Percentiles rank a stretch among this genome's conserved stretches.
phyloP scores from a whole-genome alignment of 2,329 filamentous ascomycete genomes.

The Aspergillus fischeri region DNA sequence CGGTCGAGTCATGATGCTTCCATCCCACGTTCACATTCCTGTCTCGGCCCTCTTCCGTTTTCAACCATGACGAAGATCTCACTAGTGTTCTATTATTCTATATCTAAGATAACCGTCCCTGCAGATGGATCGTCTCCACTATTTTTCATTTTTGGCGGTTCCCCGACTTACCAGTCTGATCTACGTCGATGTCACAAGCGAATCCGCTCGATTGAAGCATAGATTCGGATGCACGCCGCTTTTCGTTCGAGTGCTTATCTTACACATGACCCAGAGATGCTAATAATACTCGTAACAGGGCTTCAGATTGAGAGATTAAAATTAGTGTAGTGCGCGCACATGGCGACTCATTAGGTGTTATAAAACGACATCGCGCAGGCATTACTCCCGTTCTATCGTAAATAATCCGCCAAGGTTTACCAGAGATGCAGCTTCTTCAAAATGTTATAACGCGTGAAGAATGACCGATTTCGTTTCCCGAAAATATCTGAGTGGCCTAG shows the following conservation, averaged over 20 bases:
- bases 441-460: conserved; percentile 71
- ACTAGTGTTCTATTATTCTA: background rate
- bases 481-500: conserved; percentile 58
- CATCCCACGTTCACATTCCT: background rate
- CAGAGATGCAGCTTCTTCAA: conserved; percentile 45
- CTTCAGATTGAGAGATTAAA: background rate
- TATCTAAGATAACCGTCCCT: background rate
- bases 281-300: background rate
- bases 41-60: conserved; percentile 5
- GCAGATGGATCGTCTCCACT: background rate
- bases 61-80: background rate
- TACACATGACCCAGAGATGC: background rate
- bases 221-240: background rate
- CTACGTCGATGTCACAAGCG: background rate
- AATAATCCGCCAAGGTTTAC: conserved; percentile 10
- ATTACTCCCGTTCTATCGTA: background rate
- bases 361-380: background rate
- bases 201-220: background rate
- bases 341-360: background rate
- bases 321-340: background rate
- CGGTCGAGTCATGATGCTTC: conserved; percentile 6
- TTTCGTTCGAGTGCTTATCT: no score
- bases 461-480: conserved; percentile 72
- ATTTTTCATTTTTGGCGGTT: background rate
- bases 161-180: background rate